Base-by-base conservation (phyloP, 2,329 filamentous ascomycete species). In the Aspergillus fructus region DNA sequence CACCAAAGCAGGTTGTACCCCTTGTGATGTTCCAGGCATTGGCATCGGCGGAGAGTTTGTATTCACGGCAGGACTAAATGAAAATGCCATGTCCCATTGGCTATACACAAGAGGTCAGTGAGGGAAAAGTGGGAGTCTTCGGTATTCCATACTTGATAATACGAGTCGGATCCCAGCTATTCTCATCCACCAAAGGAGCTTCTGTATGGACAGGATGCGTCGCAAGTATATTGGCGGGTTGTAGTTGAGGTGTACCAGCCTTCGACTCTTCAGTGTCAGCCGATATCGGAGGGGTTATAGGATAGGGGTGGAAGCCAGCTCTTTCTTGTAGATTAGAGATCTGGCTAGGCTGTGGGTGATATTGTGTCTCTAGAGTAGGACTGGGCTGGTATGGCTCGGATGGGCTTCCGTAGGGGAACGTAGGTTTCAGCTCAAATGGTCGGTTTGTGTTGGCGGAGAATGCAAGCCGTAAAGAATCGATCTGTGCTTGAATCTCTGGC, bases 11-110 rank as follows among this genome's bases (percentile, higher is more conserved):
- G 53, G 61, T 66, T 63, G 61, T 42, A 73, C 61, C 30, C 64
- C 59, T 53, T 68, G 68, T 5, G 68, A 49, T 12, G 69, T 30
- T 46, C 67, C 69, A 47, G 64, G 64, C 59, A 73, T 64, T 30
- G 69, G 68, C 67, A 81, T 78, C 9, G 75, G 71, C 7, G 77
- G 73, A 13, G 71, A 78, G 61, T 73, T 74, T 47, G 74, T 59
- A 66, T 76, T 74, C 53, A 72, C 53, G 53, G 65, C 68, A 64
- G 78, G 76, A 59, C 85, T 86, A 74, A 88, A 90, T 80, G 91
- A 90, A 78, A 97, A 97, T 64, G 93, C 93, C 70, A 89, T 88
- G 75, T 96, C 93, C 93, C 93, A 97, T 80, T 96, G 91, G 74
- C 93, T 96, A 68, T 61, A 55, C 8, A 8, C 19, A 24, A 33